phyloP scores from a whole-genome alignment of 176 grass and related monocot genomes.

The Carex scoparia region DNA sequence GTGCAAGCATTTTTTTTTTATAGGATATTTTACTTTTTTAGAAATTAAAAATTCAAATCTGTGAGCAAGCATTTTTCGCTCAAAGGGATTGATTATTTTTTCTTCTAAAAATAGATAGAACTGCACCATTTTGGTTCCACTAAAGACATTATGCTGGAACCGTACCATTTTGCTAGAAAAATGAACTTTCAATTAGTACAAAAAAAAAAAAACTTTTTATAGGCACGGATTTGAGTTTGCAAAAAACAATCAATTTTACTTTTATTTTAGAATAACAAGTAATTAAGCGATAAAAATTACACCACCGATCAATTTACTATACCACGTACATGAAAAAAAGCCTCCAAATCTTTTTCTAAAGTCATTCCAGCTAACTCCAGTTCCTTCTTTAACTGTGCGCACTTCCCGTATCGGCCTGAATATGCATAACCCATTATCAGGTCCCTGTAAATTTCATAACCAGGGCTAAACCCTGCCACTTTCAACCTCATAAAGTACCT shows the following conservation, averaged over 20 bases:
- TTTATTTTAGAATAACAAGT: not conserved
- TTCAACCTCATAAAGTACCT: slow-evolving; percentile 62
- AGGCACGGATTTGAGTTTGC: not conserved
- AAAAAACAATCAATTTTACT: not conserved
- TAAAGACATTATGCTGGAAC: too few relatives aligned
- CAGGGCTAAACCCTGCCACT: slow-evolving; percentile 63
- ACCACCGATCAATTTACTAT: not conserved
- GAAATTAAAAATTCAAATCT: not conserved
- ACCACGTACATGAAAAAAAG: slow-evolving; percentile 1
- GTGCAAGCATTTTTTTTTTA: too few relatives aligned
- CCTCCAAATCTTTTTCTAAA: slow-evolving; percentile 41
- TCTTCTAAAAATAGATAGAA: too few relatives aligned
- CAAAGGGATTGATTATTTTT: too few relatives aligned
- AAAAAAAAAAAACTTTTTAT: not conserved
- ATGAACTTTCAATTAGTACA: too few relatives aligned
- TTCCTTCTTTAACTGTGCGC: slow-evolving; percentile 57
- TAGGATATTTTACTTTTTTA: too few relatives aligned
- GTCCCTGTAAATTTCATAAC: slow-evolving; percentile 49
- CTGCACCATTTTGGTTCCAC: too few relatives aligned
- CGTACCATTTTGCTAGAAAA: too few relatives aligned
- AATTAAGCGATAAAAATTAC: not conserved
- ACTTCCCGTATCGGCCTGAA: slow-evolving; percentile 50
- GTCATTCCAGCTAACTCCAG: slow-evolving; percentile 41
- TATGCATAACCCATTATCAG: slow-evolving; percentile 50
- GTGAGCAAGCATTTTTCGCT: too few relatives aligned